phyloP scores from a whole-genome alignment of 306 rosid genomes.

The Abrus pulchellus region DNA sequence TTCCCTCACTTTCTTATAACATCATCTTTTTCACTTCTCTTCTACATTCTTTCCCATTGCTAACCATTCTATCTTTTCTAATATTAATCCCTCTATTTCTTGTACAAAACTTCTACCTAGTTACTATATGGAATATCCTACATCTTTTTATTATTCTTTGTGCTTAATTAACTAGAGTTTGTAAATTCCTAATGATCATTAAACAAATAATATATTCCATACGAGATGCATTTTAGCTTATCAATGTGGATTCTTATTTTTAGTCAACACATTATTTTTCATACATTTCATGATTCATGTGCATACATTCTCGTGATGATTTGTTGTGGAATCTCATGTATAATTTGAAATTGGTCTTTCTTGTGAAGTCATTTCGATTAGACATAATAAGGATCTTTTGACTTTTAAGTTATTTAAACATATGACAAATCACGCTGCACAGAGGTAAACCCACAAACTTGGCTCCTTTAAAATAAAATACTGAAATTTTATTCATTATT shows the following conservation, averaged over 20 bases:
- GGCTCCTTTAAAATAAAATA: too few relatives aligned
- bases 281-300: constrained; percentile 44
- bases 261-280: constrained; percentile 34
- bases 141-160: background rate
- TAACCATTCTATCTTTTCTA: too few relatives aligned
- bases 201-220: background rate
- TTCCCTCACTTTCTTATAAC: constrained; percentile 36
- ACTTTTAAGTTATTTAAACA: constrained; percentile 4
- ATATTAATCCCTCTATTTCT: too few relatives aligned
- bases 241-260: constrained; percentile 40
- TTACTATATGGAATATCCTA: background rate
- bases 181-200: background rate
- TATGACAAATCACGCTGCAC: constrained; percentile 12
- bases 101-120: background rate
- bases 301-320: constrained; percentile 52
- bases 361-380: constrained; percentile 31
- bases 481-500: too few relatives aligned
- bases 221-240: background rate
- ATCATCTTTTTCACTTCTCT: constrained; percentile 65
- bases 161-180: background rate
- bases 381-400: background rate
- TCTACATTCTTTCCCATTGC: constrained; percentile 41
- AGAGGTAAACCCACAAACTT: background rate
- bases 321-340: constrained; percentile 38
- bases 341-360: constrained; percentile 38